A percentile compares a stretch with the other conserved stretches of the same genome.
Evolutionary conservation across 2,329 filamentous ascomycete genomes (phyloP).

Genomic region (Curvularia verruculosa): DNA sequence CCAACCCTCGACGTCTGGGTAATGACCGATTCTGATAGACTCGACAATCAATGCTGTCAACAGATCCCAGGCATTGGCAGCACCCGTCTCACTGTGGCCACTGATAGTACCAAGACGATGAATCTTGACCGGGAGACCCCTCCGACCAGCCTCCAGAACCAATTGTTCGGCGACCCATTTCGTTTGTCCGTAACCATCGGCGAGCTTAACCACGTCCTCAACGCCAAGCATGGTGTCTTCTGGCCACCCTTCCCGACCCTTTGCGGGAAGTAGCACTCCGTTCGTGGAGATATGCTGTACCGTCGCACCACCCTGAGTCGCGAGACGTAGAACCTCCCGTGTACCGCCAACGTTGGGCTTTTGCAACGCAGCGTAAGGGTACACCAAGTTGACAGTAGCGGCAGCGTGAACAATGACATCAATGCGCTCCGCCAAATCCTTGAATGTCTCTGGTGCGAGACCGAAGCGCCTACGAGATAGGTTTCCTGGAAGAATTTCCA

Average conservation of each 20-base stretch:
- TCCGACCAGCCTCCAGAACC: constrained; percentile 69
- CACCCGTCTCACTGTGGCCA: constrained; percentile 75
- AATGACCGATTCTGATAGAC: constrained; percentile 73
- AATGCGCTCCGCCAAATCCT: constrained; percentile 67
- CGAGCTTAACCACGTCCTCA: constrained; percentile 70
- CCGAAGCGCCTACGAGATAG: constrained; percentile 72
- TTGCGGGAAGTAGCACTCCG: constrained; percentile 73
- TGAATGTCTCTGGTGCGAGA: constrained; percentile 68
- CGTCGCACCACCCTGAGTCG: constrained; percentile 69
- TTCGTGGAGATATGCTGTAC: constrained; percentile 82
- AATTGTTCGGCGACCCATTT: constrained; percentile 84
- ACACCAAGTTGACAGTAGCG: constrained; percentile 75
- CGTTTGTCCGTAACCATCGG: constrained; percentile 78
- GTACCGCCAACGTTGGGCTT: constrained; percentile 81
- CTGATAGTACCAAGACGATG: constrained; percentile 78
- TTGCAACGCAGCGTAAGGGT: constrained; percentile 78
- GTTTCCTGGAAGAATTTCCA: constrained; percentile 77
- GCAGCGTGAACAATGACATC: constrained; percentile 79
- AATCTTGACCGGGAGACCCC: constrained; percentile 73
- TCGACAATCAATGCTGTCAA: constrained; percentile 78
- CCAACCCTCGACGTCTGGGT: constrained; percentile 75
- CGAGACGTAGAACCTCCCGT: constrained; percentile 73
- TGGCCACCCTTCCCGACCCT: constrained; percentile 67
- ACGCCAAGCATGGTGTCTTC: constrained; percentile 72
- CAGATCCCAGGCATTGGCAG: constrained; percentile 79